Evolutionary conservation across 2,329 filamentous ascomycete genomes (phyloP).

Genomic region (Colletotrichum zoysiae): DNA sequence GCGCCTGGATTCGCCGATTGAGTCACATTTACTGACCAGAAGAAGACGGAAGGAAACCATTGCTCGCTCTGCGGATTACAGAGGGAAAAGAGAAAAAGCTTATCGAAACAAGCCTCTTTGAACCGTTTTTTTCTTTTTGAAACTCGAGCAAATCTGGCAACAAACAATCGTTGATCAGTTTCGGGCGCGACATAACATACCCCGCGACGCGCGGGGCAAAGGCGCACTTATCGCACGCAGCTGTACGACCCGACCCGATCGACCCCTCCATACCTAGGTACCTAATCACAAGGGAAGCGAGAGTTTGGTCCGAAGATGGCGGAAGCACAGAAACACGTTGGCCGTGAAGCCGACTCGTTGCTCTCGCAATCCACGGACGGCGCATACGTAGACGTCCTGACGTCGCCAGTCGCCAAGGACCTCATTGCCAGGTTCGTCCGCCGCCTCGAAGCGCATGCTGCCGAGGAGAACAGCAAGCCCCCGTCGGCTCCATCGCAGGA

Average conservation of each 20-base stretch:
- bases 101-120: not conserved
- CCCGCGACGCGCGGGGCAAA: slow-evolving; percentile 40
- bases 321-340: not conserved
- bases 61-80: not conserved
- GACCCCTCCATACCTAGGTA: not conserved
- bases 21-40: slow-evolving; percentile 12
- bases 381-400: slow-evolving; percentile 36
- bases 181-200: not conserved
- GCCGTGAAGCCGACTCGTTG: not conserved
- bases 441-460: slow-evolving; percentile 18
- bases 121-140: not conserved
- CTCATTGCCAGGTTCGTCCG: slow-evolving; percentile 23
- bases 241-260: not conserved
- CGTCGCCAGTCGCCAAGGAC: slow-evolving; percentile 8
- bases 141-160: not conserved
- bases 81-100: no score
- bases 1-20: slow-evolving; percentile 11
- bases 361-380: slow-evolving; percentile 15
- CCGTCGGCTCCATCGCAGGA: not conserved
- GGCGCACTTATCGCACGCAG: slow-evolving; percentile 17
- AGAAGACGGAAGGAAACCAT: not conserved
- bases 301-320: slow-evolving; percentile 8
- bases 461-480: not conserved
- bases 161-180: not conserved
- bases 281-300: slow-evolving; percentile 13